A percentile compares a stretch with the other conserved stretches of the same genome.
Conservation (phyloP, 139 green algal genomes). For the Micractinium conductrix region DNA sequence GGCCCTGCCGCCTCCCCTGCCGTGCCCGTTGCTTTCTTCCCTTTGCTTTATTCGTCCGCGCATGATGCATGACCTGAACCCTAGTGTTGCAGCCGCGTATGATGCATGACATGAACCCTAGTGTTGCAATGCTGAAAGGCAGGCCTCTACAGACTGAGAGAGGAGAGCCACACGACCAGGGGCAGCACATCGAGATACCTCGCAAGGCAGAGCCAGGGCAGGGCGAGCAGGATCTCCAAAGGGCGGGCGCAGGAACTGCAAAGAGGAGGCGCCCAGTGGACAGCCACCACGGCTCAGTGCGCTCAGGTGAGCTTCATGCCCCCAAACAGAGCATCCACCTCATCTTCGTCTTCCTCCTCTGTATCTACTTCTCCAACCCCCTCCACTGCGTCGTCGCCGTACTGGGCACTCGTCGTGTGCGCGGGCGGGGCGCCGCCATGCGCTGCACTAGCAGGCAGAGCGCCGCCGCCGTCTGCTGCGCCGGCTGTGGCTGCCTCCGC, state of each 20-base stretch:
- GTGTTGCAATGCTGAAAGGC: no score
- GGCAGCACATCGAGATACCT: not conserved
- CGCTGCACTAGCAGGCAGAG: not conserved
- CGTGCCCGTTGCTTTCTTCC: no score
- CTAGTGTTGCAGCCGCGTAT: no score
- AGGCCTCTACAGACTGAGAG: no score
- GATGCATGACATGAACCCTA: no score
- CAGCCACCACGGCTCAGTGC: no score
- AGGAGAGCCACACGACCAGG: not conserved
- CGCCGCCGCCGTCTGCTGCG: not conserved
- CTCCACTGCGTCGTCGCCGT: no score
- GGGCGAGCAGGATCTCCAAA: no score
- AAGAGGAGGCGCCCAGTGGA: not conserved
- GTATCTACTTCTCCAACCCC: not conserved
- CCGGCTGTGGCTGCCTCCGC: not conserved
- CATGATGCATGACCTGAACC: no score
- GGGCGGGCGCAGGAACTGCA: not conserved
- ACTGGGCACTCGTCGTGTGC: not conserved
- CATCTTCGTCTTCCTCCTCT: not conserved
- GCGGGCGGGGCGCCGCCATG: not conserved
- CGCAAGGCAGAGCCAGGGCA: not conserved
- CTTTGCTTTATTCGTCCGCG: no score
- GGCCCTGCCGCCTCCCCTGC: no score
- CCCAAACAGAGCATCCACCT: conserved; percentile 16
- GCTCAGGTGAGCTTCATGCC: conserved; percentile 7